Conservation (phyloP, 1,284 basidiomycete genomes). For the Gymnopus androsaceus region DNA sequence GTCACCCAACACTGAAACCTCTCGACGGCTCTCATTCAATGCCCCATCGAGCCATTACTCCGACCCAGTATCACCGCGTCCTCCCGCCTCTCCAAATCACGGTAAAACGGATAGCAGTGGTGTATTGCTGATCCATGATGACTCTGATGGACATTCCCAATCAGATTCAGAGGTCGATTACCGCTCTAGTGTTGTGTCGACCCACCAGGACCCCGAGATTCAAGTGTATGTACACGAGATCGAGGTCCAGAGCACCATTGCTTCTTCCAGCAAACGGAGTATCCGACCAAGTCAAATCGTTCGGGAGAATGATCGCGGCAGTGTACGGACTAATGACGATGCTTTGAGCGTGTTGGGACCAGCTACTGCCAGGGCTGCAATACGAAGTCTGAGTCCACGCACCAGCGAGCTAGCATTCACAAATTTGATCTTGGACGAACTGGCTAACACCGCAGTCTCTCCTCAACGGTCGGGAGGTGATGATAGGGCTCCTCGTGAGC, state of each 20-base stretch:
- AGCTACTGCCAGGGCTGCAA: constrained; percentile 34
- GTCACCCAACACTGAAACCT: constrained; percentile 19
- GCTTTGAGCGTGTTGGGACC: constrained; percentile 34
- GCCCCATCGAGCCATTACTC: constrained; percentile 2
- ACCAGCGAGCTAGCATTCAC: constrained; percentile 31
- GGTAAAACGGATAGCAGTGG: constrained; percentile 25
- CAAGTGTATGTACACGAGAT: constrained; percentile 12
- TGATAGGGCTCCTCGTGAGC: neutral
- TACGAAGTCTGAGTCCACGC: constrained; percentile 43
- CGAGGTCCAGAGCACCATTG: constrained; percentile 9
- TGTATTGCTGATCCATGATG: constrained; percentile 23
- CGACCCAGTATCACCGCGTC: constrained; percentile 25
- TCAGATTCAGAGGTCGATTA: constrained; percentile 6
- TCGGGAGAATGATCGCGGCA: constrained; percentile 33
- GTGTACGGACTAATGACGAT: constrained; percentile 34
- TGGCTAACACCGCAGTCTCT: neutral
- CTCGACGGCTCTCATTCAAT: constrained; percentile 20
- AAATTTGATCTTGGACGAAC: neutral
- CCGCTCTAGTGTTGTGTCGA: constrained; percentile 3
- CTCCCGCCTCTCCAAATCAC: constrained; percentile 20
- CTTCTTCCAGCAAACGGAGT: constrained; percentile 1
- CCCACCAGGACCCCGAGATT: neutral
- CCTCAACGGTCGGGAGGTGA: neutral
- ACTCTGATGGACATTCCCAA: neutral
- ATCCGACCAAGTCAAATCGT: neutral